Conservation (phyloP, 2,329 filamentous ascomycete genomes). For the Alternaria arborescens region DNA sequence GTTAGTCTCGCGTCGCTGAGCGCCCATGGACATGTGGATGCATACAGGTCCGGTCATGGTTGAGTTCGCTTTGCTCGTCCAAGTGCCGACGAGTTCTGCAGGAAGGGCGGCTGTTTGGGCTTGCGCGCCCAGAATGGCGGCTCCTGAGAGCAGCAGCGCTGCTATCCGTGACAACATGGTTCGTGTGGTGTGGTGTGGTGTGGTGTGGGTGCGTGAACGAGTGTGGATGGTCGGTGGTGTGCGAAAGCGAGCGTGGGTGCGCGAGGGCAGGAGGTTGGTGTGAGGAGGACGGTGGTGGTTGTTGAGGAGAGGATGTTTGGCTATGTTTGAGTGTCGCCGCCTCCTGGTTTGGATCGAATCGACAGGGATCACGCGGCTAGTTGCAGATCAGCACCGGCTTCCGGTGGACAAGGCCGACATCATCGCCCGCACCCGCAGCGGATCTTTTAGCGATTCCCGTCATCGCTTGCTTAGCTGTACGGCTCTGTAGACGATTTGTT, state of each 20-base stretch:
- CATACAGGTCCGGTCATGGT: slow-evolving; percentile 74
- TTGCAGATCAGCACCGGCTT: slow-evolving; percentile 40
- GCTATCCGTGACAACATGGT: slow-evolving; percentile 41
- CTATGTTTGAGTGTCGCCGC: slow-evolving; percentile 24
- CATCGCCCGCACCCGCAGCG: slow-evolving; percentile 25
- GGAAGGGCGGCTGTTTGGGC: slow-evolving; percentile 42
- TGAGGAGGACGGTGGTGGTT: slow-evolving; percentile 2
- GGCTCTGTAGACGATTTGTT: not conserved
- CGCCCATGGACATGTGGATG: slow-evolving; percentile 13
- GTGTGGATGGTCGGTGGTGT: slow-evolving; percentile 16
- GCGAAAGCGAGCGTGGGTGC: slow-evolving; percentile 23
- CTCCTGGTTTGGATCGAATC: slow-evolving; percentile 24
- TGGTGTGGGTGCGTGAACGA: slow-evolving; percentile 13
- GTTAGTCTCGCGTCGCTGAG: slow-evolving; percentile 20
- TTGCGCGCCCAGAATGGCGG: slow-evolving; percentile 46
- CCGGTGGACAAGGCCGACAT: slow-evolving; percentile 20
- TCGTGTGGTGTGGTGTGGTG: not conserved
- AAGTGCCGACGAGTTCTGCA: slow-evolving; percentile 70
- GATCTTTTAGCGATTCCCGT: slow-evolving; percentile 14
- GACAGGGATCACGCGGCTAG: slow-evolving; percentile 36
- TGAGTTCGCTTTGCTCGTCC: slow-evolving; percentile 74
- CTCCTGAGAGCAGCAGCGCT: slow-evolving; percentile 45
- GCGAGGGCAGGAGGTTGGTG: slow-evolving; percentile 12
- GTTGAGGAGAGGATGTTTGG: slow-evolving; percentile 19
- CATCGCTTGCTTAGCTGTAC: not conserved